Percentiles rank a stretch among this genome's conserved stretches.
Evolutionary conservation across 1,139 yeast species (phyloP).

Genomic region (Eremothecium sinecaudum): DNA sequence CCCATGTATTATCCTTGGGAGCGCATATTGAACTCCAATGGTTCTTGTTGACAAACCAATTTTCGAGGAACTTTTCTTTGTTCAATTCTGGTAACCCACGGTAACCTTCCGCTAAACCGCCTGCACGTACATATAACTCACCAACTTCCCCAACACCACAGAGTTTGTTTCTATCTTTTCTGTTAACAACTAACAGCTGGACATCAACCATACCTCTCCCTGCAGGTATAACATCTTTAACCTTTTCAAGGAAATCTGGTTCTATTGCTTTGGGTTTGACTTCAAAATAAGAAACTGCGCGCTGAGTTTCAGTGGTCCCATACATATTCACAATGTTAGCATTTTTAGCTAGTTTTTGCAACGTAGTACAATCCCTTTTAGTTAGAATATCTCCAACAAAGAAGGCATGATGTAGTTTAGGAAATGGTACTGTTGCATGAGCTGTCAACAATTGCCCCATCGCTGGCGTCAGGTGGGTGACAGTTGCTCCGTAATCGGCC

Average conservation of each 20-base stretch:
- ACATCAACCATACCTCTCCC: slow-evolving; percentile 97
- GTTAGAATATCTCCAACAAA: slow-evolving; percentile 97
- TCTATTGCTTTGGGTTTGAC: slow-evolving; percentile 66
- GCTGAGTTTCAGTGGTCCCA: slow-evolving; percentile 98
- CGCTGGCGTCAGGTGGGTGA: slow-evolving; percentile 96
- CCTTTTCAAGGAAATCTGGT: slow-evolving; percentile 64
- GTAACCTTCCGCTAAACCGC: slow-evolving; percentile 94
- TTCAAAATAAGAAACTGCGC: slow-evolving; percentile 91
- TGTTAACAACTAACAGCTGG: slow-evolving; percentile 84
- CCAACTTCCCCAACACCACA: slow-evolving; percentile 99
- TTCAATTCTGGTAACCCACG: slow-evolving; percentile 85
- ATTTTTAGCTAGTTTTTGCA: slow-evolving; percentile 85
- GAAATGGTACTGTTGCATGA: slow-evolving; percentile 86
- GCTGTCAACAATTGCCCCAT: slow-evolving; percentile 98
- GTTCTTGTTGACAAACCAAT: slow-evolving; percentile 69
- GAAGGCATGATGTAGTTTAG: slow-evolving; percentile 86
- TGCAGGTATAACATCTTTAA: slow-evolving; percentile 96
- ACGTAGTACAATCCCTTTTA: slow-evolving; percentile 87
- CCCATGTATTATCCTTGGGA: slow-evolving; percentile 50
- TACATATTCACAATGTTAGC: slow-evolving; percentile 94
- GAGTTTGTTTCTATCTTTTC: slow-evolving; percentile 75
- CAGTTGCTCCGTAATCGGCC: slow-evolving; percentile 83
- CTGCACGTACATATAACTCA: slow-evolving; percentile 96
- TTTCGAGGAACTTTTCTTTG: slow-evolving; percentile 73
- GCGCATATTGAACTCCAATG: slow-evolving; percentile 54